A percentile compares a stretch with the other conserved stretches of the same genome.
Evolutionary conservation across 1,139 yeast genomes (phyloP).

Genomic region (Taiozyma sp.): DNA sequence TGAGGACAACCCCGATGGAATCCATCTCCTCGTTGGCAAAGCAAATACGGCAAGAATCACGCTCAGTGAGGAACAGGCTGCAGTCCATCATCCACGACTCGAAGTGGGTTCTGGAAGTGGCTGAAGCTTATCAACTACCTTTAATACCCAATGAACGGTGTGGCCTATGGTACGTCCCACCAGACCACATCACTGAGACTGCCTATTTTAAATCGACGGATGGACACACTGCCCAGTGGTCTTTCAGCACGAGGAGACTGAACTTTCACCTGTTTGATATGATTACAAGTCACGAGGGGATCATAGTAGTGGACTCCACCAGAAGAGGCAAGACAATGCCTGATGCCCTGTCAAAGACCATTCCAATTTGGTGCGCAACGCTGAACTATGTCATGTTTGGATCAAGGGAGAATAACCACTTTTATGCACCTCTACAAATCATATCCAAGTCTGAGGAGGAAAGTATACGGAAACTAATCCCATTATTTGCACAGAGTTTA

Average conservation of each 20-base stretch:
- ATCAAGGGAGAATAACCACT: slow-evolving; percentile 24
- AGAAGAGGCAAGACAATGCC: slow-evolving; percentile 82
- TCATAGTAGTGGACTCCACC: slow-evolving; percentile 77
- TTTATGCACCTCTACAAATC: slow-evolving; percentile 47
- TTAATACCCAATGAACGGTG: slow-evolving; percentile 77
- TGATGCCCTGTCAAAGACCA: slow-evolving; percentile 79
- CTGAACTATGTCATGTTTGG: slow-evolving; percentile 49
- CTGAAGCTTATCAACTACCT: slow-evolving; percentile 34
- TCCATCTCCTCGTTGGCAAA: slow-evolving; percentile 23
- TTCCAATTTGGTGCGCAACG: slow-evolving; percentile 92
- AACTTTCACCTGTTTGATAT: slow-evolving; percentile 64
- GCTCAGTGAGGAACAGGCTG: slow-evolving; percentile 56
- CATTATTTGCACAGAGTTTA: slow-evolving; percentile 45
- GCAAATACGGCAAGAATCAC: slow-evolving; percentile 44
- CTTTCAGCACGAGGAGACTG: slow-evolving; percentile 65
- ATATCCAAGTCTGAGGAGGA: slow-evolving; percentile 57
- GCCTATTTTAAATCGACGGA: slow-evolving; percentile 88
- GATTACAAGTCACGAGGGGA: slow-evolving; percentile 39
- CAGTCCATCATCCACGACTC: slow-evolving; percentile 68
- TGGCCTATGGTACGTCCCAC: slow-evolving; percentile 79
- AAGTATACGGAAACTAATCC: slow-evolving; percentile 46
- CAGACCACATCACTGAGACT: slow-evolving; percentile 35
- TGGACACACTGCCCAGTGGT: slow-evolving; percentile 83
- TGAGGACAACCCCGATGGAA: neutral
- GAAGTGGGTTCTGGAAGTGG: slow-evolving; percentile 34